phyloP scores from a whole-genome alignment of 2,329 filamentous ascomycete species.

The Trichoderma atrobrunneum region DNA sequence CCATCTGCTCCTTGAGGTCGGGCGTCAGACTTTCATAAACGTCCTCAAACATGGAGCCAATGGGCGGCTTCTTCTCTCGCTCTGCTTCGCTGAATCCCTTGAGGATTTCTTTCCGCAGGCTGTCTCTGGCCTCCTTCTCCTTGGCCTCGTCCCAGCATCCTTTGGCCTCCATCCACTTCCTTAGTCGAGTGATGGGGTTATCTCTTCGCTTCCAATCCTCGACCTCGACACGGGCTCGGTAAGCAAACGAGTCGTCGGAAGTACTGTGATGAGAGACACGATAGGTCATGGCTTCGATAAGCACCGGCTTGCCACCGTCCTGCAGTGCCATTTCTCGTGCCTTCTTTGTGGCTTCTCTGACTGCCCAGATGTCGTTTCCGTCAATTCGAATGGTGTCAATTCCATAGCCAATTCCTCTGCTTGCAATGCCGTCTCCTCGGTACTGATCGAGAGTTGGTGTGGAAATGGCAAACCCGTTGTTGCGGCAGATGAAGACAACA shows the following conservation, averaged over 20 bases:
- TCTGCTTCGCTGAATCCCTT: conserved; percentile 82
- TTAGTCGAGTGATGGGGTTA: conserved; percentile 78
- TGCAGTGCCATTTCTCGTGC: conserved; percentile 76
- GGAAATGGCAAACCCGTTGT: conserved; percentile 89
- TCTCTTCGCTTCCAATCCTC: conserved; percentile 92
- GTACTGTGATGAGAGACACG: conserved; percentile 98
- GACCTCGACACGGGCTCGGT: conserved; percentile 88
- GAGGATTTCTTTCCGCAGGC: conserved; percentile 70
- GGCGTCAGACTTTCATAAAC: conserved; percentile 86
- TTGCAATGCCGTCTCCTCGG: conserved; percentile 85
- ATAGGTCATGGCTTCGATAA: conserved; percentile 97
- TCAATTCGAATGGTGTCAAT: conserved; percentile 91
- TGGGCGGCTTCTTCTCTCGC: conserved; percentile 72
- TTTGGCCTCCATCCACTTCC: conserved; percentile 86
- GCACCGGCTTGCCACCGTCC: conserved; percentile 75
- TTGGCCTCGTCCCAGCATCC: conserved; percentile 80
- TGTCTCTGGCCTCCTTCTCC: conserved; percentile 69
- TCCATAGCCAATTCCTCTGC: conserved; percentile 83
- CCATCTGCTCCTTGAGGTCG: conserved; percentile 69
- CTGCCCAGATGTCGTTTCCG: conserved; percentile 91
- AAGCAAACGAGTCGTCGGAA: conserved; percentile 94
- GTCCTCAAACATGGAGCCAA: conserved; percentile 76
- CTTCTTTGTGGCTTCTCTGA: conserved; percentile 73
- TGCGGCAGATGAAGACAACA: conserved; percentile 85
- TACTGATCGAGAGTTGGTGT: conserved; percentile 90